Base-by-base conservation (phyloP, 495 filamentous ascomycete species). In the Podospora pseudopauciseta region DNA sequence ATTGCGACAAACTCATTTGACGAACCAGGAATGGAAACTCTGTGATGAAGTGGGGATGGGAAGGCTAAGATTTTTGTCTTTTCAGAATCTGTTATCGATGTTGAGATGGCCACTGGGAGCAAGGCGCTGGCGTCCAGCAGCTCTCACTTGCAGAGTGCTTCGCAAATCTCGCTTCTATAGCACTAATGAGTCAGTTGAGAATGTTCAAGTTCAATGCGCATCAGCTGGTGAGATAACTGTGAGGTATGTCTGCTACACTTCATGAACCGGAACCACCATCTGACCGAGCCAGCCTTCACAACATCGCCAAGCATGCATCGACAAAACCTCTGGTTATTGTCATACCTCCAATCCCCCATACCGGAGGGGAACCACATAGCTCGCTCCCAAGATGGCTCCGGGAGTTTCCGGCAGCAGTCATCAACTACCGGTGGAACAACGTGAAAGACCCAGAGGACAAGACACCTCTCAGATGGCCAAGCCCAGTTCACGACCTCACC, bases 401-500 rank as follows among this genome's bases (percentile, higher is more conserved):
- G 16, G 73, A 70, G 60, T 65, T 70, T 15, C 76, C 80, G 26
- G 74, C 74, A 0, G 81, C 75, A 6, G 76, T 81, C 60, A 77
- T 83, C 66, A 76, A 83, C 63, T 83, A 83, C 69, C 66, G 80
- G 0, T 82, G 81, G 80, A 53, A 66, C 2, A 3, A 34, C 2
- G 7, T 57, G n/a, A 53, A 56, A 5, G 4, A 39, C n/a, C n/a
- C 64, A 76, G 5, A 56, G 72, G 20, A 44, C 32, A 23, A 23
- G 23, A 6, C 28, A 18, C 18, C 30, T 27, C 32, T 63, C 19
- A n/a, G 5, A 61, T 85, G 82, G 82, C 85, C 85, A 11, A 71
- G 73, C 15, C 83, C 85, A 13, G 70, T 85, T 63, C 82, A 86
- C 70, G 85, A 87, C 67, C 72, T 77, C 5, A 66, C 72, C 30